Evolutionary conservation across 306 rosid genomes (phyloP), one percentile per base, ranked within the genome.

Genomic region (Aeschynomene evenia): DNA sequence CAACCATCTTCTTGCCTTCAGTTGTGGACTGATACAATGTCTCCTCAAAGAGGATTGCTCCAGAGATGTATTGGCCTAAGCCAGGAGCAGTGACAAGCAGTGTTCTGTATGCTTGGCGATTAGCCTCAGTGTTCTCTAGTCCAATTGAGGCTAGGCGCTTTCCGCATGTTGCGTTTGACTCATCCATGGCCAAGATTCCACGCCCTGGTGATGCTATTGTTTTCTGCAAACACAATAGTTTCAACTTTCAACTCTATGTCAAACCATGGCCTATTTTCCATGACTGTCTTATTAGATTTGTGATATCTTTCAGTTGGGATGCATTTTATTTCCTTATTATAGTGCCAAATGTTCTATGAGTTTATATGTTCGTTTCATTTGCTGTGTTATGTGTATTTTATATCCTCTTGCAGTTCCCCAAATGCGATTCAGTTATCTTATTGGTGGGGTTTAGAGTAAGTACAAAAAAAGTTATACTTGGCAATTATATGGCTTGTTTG

Each of bases 131-230:
- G 91, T 91, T 91, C 82, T 91, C 96, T 18, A 91, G 45, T 51
- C 97, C 97, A 68, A 91, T 88, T 9, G 97, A 87, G 4, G 96
- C 97, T 36, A 91, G 72, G 66, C 96, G 89, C 83, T 91, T 91
- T 42, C 97, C 97, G 12, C 97, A 88, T 8, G 96, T 88, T 1
- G 96, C 97, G 66, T 91, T 91, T 0, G 97, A 91, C 81, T 91
- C 97, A n/a, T 91, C 96, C 97, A 91, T 91, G 3, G 97, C 91
- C 89, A 91, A 75, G 28, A 91, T 91, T 16, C 93, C 97, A 74
- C 91, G 97, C 22, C 96, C 97, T 0, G 97, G 96, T 6, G 96
- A 88, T 5, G 97, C 97, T 18, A 91, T 77, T 6, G 79, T 86
- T 91, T 86, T 91, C 96, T 90, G 45, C 46, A 63, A 6, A 8